Evolutionary conservation across 2,329 filamentous ascomycete species (phyloP), one percentile per base, ranked within the genome.

Genomic region (Fusarium kyushuense): DNA sequence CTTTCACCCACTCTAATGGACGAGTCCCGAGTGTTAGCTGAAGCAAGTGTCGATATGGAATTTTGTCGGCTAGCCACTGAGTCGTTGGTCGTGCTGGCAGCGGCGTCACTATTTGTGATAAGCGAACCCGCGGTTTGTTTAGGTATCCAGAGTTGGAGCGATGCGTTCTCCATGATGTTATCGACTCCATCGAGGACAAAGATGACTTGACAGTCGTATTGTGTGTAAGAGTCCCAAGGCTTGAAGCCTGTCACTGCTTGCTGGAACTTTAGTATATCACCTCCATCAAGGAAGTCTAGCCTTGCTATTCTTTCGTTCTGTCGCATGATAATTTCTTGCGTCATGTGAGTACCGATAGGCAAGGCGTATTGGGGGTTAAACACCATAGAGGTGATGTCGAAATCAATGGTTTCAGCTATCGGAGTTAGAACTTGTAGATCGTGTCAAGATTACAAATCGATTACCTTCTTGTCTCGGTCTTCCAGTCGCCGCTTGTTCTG

Each of bases 221-320:
- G 72, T 3, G 62, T 69, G 27, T 75, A 76, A 17, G 56, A 67
- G 6, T 68, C 72, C 63, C 70, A 78, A 0, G 71, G 69, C 45
- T 76, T 78, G 58, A 74, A 79, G 1, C 76, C 76, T 8, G 75
- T 79, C 12, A 78, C 52, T 5, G 74, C 76, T 45, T 79, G 77
- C 33, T 79, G 77, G 21, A 79, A 78, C 43, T 72, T 75, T 3
- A 78, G 54, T 21, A 74, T 63, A 33, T 77, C 72, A 16, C 70
- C 71, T 21, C 69, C 62, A 8, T 66, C 61, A 2, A 57, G 67
- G 19, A 79, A 79, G 2, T 70, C 54, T 17, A 79, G 59, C 17
- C 71, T 70, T 23, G 76, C 75, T 23, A 77, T 76, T 35, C 75
- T 67, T 48, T 78, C 75, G 21, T 78, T 74, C 13, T 74, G 68